These are phyloP conservation scores for Phylloporus arenicola DNA, from an alignment of 768 basidiomycete genomes.

Conservation along the genomic window DNA sequence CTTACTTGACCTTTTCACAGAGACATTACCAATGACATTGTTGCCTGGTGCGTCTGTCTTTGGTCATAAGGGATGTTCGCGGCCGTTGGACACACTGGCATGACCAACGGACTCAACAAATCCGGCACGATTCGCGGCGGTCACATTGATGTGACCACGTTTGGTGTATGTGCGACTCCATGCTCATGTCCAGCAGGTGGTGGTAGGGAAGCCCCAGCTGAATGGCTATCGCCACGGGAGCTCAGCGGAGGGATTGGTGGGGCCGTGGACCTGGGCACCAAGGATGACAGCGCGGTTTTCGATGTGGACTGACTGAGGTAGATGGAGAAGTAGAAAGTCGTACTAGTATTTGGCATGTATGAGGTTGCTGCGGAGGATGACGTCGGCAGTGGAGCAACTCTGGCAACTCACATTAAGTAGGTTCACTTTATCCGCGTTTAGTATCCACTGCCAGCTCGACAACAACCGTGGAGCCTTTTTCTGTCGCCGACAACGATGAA, in stretches of 20 bases:
- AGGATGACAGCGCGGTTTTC: slow-evolving; percentile 48
- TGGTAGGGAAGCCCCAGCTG: slow-evolving; percentile 71
- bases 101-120: slow-evolving; percentile 32
- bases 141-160: slow-evolving; percentile 34
- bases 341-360: not conserved
- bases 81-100: slow-evolving; percentile 31
- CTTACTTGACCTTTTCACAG: slow-evolving; percentile 39
- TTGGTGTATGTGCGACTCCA: too few species aligned
- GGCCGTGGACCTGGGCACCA: slow-evolving; percentile 36
- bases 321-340: not conserved
- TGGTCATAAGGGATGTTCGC: slow-evolving; percentile 40
- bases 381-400: slow-evolving; percentile 11
- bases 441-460: slow-evolving; percentile 7
- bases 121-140: slow-evolving; percentile 89
- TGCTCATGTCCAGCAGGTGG: slow-evolving; percentile 47
- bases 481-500: slow-evolving; percentile 44
- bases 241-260: slow-evolving; percentile 63
- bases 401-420: not conserved
- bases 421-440: slow-evolving; percentile 10
- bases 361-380: slow-evolving; percentile 11
- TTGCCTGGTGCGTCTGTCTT: slow-evolving; percentile 87
- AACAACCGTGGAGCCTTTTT: slow-evolving; percentile 1
- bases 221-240: slow-evolving; percentile 19
- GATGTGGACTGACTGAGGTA: not conserved
- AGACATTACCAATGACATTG: slow-evolving; percentile 88